Percentiles rank a stretch among this genome's conserved stretches.
Evolutionary conservation across 1,284 basidiomycete species (phyloP).

Genomic region (Rhodofomes roseus): DNA sequence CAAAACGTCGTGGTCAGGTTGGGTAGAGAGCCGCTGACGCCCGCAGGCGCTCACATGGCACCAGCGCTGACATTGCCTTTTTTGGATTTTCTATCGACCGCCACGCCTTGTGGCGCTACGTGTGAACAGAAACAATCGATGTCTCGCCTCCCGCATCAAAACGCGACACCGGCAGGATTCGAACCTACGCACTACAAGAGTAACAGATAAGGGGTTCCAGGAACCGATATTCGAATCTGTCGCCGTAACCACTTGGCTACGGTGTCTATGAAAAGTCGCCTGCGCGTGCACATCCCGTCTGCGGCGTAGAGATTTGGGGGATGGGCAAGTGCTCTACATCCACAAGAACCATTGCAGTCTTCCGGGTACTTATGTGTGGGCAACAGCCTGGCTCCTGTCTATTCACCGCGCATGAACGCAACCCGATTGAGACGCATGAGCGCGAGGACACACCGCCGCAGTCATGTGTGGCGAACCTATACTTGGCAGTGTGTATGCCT

Average conservation of each 20-base stretch:
- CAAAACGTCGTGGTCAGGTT: too few species aligned
- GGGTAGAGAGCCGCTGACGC: too few species aligned
- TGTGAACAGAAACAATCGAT: background rate
- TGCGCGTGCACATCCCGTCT: background rate
- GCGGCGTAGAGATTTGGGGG: too few species aligned
- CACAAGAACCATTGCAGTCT: too few species aligned
- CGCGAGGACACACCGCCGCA: too few species aligned
- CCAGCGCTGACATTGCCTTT: background rate
- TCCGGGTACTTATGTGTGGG: too few species aligned
- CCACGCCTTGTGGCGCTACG: background rate
- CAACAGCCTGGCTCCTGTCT: too few species aligned
- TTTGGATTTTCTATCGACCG: background rate
- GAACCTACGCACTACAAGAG: background rate
- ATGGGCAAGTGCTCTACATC: background rate
- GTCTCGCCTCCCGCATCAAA: background rate
- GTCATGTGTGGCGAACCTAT: too few species aligned
- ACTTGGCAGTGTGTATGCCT: too few species aligned
- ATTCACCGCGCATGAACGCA: too few species aligned
- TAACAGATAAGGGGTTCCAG: background rate
- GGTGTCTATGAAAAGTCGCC: background rate
- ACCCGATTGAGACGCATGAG: too few species aligned
- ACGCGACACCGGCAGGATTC: background rate
- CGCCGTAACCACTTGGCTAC: constrained; percentile 58
- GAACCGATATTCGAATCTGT: constrained; percentile 45
- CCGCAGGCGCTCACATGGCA: too few species aligned